Percentiles rank a stretch among this genome's conserved stretches.
Evolutionary conservation across 345 rosid species (phyloP).

Genomic region (Clausena lansium): DNA sequence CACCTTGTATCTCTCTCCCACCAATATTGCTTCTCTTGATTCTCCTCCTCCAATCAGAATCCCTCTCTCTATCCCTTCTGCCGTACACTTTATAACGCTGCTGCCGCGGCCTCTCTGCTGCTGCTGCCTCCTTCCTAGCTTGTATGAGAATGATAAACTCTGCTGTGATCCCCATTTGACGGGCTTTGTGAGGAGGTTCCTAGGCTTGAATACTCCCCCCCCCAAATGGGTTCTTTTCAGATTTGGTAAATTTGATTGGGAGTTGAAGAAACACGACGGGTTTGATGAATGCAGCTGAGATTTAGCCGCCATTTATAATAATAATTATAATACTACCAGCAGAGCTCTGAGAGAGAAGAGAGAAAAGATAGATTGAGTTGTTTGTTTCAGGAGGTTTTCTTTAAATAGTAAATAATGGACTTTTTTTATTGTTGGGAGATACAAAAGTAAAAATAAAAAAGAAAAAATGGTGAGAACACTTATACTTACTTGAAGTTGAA

Average conservation of each 20-base stretch:
- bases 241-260: constrained; percentile 19
- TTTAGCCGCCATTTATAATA: constrained; percentile 32
- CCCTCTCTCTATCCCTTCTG: constrained; percentile 66
- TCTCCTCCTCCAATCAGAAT: constrained; percentile 38
- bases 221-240: constrained; percentile 28
- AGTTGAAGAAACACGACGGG: constrained; percentile 13
- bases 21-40: constrained; percentile 12
- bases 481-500: no score
- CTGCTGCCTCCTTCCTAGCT: constrained; percentile 3
- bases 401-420: no score
- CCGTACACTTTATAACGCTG: constrained; percentile 47
- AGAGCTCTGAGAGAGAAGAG: neutral
- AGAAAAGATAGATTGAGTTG: no score
- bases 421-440: no score
- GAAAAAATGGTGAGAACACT: no score
- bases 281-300: constrained; percentile 25
- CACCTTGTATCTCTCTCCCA: constrained; percentile 86
- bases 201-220: constrained; percentile 8
- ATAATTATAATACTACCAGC: neutral
- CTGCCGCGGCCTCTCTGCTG: constrained; percentile 1
- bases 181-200: neutral
- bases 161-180: constrained; percentile 20
- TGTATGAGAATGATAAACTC: neutral
- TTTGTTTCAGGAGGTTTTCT: neutral
- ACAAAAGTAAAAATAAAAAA: no score